phyloP scores from a whole-genome alignment of 2,329 filamentous ascomycete species.

The Pseudogymnoascus sp. region DNA sequence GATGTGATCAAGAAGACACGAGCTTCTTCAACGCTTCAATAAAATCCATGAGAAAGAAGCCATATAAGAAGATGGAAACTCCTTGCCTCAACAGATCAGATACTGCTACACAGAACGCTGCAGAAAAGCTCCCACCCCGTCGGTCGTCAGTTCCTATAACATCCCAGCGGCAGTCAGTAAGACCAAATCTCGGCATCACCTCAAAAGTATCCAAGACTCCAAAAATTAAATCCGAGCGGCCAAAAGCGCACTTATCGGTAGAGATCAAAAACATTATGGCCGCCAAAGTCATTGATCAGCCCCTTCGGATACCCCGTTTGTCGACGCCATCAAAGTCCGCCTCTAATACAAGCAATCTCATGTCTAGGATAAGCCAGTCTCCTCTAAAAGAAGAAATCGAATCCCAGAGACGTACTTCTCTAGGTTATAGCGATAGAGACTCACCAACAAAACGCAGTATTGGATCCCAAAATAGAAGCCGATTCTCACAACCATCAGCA shows the following conservation, averaged over 20 bases:
- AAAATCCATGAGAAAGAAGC: not conserved
- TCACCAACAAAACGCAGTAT: not conserved
- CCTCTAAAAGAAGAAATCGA: not conserved
- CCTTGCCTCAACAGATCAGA: not conserved
- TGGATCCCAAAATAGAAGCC: not conserved
- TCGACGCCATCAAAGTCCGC: not conserved
- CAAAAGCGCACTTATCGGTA: not conserved
- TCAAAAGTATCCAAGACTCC: not conserved
- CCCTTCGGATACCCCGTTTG: not conserved
- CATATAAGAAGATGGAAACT: not conserved
- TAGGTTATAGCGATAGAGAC: not conserved
- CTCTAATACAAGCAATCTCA: not conserved
- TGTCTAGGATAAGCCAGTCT: not conserved
- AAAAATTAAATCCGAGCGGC: not conserved
- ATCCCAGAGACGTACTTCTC: not conserved
- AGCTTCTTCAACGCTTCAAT: not conserved
- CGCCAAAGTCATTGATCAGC: not conserved
- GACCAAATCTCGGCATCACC: not conserved
- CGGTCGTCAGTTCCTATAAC: not conserved
- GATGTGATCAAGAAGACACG: not conserved
- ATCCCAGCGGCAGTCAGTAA: not conserved
- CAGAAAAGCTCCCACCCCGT: not conserved
- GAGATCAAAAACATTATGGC: not conserved
- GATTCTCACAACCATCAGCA: not conserved
- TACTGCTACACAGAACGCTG: not conserved